Evolutionary conservation across 2,329 filamentous ascomycete species (phyloP).

Genomic region (Phoma herbarum): DNA sequence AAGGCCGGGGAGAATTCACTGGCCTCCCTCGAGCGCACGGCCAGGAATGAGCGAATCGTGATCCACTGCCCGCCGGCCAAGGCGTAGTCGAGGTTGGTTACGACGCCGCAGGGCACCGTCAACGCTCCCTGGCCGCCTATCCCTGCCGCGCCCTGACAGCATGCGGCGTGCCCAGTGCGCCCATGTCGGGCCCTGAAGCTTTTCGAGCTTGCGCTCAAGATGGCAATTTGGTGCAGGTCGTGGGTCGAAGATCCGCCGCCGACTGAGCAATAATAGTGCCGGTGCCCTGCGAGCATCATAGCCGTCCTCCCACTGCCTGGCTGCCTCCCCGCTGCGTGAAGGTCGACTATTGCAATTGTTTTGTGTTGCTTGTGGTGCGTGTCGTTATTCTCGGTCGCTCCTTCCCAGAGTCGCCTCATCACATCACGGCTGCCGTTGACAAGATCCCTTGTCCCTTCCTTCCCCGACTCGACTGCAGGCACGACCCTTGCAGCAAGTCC

Average conservation of each 20-base stretch:
- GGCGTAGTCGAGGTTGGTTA: conserved; percentile 23
- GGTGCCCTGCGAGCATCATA: conserved; percentile 13
- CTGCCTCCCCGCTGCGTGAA: conserved; percentile 1
- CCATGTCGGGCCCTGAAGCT: conserved; percentile 17
- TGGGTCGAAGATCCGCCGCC: conserved; percentile 18
- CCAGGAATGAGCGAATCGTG: conserved; percentile 34
- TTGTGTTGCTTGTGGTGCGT: neutral
- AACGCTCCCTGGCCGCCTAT: conserved; percentile 37
- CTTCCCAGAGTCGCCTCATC: conserved; percentile 40
- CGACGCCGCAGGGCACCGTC: conserved; percentile 30
- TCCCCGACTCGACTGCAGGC: conserved; percentile 27
- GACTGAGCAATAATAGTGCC: conserved; percentile 23
- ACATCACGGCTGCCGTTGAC: conserved; percentile 39
- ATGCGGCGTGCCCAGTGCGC: conserved; percentile 21
- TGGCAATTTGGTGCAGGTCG: conserved; percentile 19
- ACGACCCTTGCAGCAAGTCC: conserved; percentile 43
- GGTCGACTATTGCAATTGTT: neutral
- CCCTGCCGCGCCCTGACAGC: conserved; percentile 34
- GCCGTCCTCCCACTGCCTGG: conserved; percentile 2
- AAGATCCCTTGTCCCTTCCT: conserved; percentile 34
- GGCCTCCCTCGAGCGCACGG: conserved; percentile 31
- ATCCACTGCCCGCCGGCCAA: conserved; percentile 17
- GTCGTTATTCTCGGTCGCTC: conserved; percentile 20
- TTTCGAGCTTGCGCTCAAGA: conserved; percentile 19
- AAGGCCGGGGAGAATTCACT: conserved; percentile 27